Base-by-base conservation (phyloP, 768 basidiomycete genomes). In the Boletus huronensis region DNA sequence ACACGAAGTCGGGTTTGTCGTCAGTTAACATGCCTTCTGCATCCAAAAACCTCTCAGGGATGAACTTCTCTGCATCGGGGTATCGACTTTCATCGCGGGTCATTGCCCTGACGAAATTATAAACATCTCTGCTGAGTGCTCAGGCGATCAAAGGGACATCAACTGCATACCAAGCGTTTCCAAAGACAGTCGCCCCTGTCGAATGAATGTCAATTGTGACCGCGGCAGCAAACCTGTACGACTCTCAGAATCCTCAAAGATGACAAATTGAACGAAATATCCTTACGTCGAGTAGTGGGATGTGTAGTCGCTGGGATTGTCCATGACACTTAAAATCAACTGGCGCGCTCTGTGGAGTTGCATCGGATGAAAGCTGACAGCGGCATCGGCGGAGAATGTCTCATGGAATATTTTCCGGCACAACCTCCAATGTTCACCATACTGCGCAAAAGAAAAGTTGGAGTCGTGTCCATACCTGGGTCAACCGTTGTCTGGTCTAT, bases 151-250 rank as follows among this genome's bases (percentile, higher is more conserved):
- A 35, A 35, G 6, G 14, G 34, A 35, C 14, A 35, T 16, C 34
- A 16, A 35, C 34, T 35, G 6, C 34, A 35, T 16, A 35, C 34
- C 34, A 35, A 16, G 16, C 14, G 34, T 35, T 35, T 35, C 5
- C 34, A 16, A 35, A 13, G 34, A 35, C 34, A 35, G 34, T 35
- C 14, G 34, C 11, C 34, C 34, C 34, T 35, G 34, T 14, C 34
- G 14, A 7, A 6, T 35, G 16, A 14, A 16, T 35, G 34, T 16
- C 6, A 35, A 66, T 54, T 2, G 64, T 57, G 39, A 75, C 71
- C 62, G 72, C 49, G 60, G 64, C 70, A 16, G 74, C 61, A 34
- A 68, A 59, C 31, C 75, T 75, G 26, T 25, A 6, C 17, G 31
- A 25, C 5, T 7, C 3, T 50, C 10, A 35, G 17, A 16, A 51